phyloP scores from a whole-genome alignment of 164 flowering plant genomes.

The Platanus orientalis region DNA sequence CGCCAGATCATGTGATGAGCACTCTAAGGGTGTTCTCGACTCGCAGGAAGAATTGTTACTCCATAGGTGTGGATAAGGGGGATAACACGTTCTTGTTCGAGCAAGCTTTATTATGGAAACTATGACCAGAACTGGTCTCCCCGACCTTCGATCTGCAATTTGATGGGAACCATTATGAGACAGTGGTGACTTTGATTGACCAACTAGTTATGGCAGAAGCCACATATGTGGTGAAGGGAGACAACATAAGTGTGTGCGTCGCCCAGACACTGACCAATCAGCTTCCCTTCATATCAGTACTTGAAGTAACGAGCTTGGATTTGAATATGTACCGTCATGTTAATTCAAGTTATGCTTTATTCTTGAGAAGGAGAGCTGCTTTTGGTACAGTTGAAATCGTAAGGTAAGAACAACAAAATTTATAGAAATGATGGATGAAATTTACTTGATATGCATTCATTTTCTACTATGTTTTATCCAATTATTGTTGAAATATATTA shows the following conservation, averaged over 20 bases:
- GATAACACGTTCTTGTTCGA: constrained; percentile 19
- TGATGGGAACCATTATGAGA: constrained; percentile 29
- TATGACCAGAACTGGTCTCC: constrained; percentile 32
- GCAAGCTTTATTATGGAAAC: constrained; percentile 39
- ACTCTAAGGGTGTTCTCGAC: constrained; percentile 34
- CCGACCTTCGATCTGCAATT: constrained; percentile 33
- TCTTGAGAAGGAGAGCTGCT: constrained; percentile 20
- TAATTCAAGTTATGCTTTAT: constrained; percentile 16
- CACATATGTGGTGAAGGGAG: constrained; percentile 19
- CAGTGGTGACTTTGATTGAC: constrained; percentile 9
- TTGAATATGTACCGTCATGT: constrained; percentile 21
- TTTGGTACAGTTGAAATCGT: constrained; percentile 16
- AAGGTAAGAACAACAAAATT: no score
- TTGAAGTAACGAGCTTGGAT: constrained; percentile 31
- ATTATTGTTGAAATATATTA: no score
- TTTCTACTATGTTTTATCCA: no score
- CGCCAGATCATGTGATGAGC: constrained; percentile 10
- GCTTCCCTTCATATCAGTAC: constrained; percentile 39
- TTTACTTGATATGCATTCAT: no score
- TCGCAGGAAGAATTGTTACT: constrained; percentile 36
- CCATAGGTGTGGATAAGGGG: constrained; percentile 6
- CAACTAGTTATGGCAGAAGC: constrained; percentile 14
- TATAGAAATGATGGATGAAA: no score
- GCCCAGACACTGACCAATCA: constrained; percentile 34
- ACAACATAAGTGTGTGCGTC: constrained; percentile 23